phyloP scores from a whole-genome alignment of 768 basidiomycete species.

The Sarcodon sp. region DNA sequence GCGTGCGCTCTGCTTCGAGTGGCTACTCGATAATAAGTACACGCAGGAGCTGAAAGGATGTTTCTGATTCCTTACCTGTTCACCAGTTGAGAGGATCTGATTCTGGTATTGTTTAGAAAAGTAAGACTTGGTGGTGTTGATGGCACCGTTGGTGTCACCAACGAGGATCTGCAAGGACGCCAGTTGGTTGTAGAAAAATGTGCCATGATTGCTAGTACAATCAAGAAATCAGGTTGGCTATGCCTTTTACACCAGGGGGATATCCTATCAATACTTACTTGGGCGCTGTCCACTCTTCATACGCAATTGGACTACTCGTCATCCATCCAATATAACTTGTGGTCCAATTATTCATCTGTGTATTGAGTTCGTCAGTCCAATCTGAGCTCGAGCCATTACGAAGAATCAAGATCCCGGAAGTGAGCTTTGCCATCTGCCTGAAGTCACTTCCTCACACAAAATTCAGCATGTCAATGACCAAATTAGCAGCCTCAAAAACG shows the following conservation, averaged over 20 bases:
- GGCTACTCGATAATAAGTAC: conserved; percentile 22
- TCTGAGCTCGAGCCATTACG: conserved; percentile 32
- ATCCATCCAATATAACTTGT: conserved; percentile 43
- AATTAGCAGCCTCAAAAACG: not conserved
- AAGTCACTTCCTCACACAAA: conserved; percentile 30
- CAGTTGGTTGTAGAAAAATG: conserved; percentile 50
- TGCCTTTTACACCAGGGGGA: not conserved
- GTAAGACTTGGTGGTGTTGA: conserved; percentile 30
- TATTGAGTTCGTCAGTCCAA: conserved; percentile 43
- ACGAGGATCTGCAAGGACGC: conserved; percentile 42
- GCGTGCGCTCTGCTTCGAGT: conserved; percentile 43
- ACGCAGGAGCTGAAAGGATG: not conserved
- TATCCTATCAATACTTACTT: conserved; percentile 28
- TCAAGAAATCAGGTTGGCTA: not conserved
- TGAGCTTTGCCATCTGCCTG: conserved; percentile 44
- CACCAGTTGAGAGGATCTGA: conserved; percentile 45
- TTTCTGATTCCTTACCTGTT: conserved; percentile 27
- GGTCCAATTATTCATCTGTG: conserved; percentile 35
- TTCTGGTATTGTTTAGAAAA: conserved; percentile 34
- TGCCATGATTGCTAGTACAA: conserved; percentile 44
- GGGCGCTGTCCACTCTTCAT: conserved; percentile 28
- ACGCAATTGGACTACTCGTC: conserved; percentile 30
- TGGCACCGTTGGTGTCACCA: conserved; percentile 35
- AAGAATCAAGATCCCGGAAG: conserved; percentile 37
- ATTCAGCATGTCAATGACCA: conserved; percentile 2